Percentiles rank a stretch among this genome's conserved stretches.
These are phyloP conservation scores for Macrolepiota albuminosa DNA, from an alignment of 768 basidiomycete genomes.

Conservation along the genomic window DNA sequence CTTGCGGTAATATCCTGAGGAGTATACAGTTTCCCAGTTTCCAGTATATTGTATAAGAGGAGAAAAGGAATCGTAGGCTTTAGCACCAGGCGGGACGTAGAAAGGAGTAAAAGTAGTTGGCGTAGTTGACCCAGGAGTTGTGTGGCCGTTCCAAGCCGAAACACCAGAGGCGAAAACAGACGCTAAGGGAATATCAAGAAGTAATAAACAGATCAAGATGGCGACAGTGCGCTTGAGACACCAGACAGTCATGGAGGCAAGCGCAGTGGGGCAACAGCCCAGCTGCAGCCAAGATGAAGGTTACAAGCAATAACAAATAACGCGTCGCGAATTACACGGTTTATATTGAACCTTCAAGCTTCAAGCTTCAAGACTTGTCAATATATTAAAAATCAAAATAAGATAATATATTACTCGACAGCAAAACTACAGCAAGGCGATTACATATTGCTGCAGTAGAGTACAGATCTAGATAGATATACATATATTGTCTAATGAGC, in stretches of 20 bases:
- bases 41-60: slow-evolving; percentile 62
- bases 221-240: slow-evolving; percentile 1
- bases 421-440: not conserved
- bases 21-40: slow-evolving; percentile 51
- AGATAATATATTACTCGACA: not conserved
- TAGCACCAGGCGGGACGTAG: slow-evolving; percentile 71
- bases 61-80: slow-evolving; percentile 65
- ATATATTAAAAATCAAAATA: not conserved
- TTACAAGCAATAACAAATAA: not conserved
- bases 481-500: slow-evolving; percentile 13
- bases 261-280: too few species aligned
- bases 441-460: slow-evolving; percentile 6
- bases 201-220: slow-evolving; percentile 8
- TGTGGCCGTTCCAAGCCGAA: slow-evolving; percentile 69
- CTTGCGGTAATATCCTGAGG: slow-evolving; percentile 43
- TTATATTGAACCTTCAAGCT: not conserved
- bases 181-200: slow-evolving; percentile 9
- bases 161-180: slow-evolving; percentile 23
- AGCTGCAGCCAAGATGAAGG: not conserved
- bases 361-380: not conserved
- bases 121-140: slow-evolving; percentile 42
- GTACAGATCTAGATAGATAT: slow-evolving; percentile 10
- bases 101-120: slow-evolving; percentile 55
- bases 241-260: slow-evolving; percentile 11
- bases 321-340: not conserved